Conservation (phyloP, 2,329 filamentous ascomycete genomes). For the Ophiocordyceps polyrhachis-furcata region DNA sequence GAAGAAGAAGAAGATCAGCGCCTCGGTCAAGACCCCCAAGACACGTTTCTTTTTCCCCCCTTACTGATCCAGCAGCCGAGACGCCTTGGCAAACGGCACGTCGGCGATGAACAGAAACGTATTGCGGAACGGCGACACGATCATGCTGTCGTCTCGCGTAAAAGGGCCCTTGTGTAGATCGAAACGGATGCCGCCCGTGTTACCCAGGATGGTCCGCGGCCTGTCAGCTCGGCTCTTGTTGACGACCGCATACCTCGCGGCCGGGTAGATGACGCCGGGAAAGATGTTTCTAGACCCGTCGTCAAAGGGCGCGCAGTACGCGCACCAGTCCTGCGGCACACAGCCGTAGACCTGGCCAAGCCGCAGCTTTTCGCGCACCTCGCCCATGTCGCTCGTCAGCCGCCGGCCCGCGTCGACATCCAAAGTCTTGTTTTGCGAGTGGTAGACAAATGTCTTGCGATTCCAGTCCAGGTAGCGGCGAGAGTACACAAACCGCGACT, state of each 20-base stretch:
- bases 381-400: constrained; percentile 30
- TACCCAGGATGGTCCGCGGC: constrained; percentile 37
- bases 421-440: constrained; percentile 32
- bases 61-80: constrained; percentile 10
- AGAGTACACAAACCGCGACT: constrained; percentile 26
- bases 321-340: constrained; percentile 39
- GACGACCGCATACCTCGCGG: constrained; percentile 30
- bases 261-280: constrained; percentile 26
- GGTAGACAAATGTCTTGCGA: constrained; percentile 43
- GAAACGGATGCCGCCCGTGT: constrained; percentile 42
- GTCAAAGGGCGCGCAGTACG: constrained; percentile 33
- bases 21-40: too few relatives aligned
- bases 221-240: constrained; percentile 29
- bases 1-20: too few relatives aligned
- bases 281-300: constrained; percentile 33
- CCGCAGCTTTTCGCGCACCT: constrained; percentile 30
- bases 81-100: constrained; percentile 27
- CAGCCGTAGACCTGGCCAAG: constrained; percentile 40
- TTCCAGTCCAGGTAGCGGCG: constrained; percentile 53
- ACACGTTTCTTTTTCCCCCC: too few relatives aligned
- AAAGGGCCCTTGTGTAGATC: constrained; percentile 45
- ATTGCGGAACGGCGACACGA: constrained; percentile 35
- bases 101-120: constrained; percentile 33
- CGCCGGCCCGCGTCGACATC: constrained; percentile 27
- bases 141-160: constrained; percentile 32